Evolutionary conservation across 83 land plant species (phyloP), one percentile per base, ranked within the genome.

Genomic region (Isoetes engelmannii): DNA sequence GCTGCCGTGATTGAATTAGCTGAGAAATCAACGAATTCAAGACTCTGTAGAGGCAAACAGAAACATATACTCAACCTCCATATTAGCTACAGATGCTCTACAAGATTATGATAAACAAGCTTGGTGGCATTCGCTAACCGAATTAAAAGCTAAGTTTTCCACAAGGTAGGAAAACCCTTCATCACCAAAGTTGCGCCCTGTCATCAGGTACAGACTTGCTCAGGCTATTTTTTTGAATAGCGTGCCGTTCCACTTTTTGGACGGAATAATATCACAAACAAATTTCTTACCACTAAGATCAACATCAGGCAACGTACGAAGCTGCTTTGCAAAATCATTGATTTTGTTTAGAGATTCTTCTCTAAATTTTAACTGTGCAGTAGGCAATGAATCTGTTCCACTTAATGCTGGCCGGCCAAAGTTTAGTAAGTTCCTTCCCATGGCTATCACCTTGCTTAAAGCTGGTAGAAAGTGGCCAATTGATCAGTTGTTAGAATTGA

Each of bases 161-260:
- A 95, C 85, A 70, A 92, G 82, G 72, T 85, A 89, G 68, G 86
- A 72, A 8, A 92, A 68, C 18, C 97, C 97, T 61, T 89, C 97
- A 76, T 92, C 95, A 18, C 97, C 97, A 81, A 92, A 92, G 58
- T 80, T 85, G 28, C 77, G 81, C 47, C 95, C 97, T 92, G 78
- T 4, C 20, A 61, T 43, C 21, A 43, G 47, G 37, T 10, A 10
- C 18, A 44, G 0, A 50, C n/a, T 15, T 47, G n/a, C 61, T 68
- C 64, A 41, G 57, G 51, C 12, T 7, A 5, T 28, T 37, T 64
- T 28, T 13, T 5, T 68, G 66, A 68, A 6, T 37, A 19, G 12
- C 47, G n/a, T 18, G 5, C n/a, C 0, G 5, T 21, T 68, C n/a
- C n/a, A 67, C 49, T 50, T 51, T 37, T 5, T 18, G 4, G 57